Evolutionary conservation across 352 stramenopile genomes (phyloP).

Genomic region (Halophytophthora polymorphica): DNA sequence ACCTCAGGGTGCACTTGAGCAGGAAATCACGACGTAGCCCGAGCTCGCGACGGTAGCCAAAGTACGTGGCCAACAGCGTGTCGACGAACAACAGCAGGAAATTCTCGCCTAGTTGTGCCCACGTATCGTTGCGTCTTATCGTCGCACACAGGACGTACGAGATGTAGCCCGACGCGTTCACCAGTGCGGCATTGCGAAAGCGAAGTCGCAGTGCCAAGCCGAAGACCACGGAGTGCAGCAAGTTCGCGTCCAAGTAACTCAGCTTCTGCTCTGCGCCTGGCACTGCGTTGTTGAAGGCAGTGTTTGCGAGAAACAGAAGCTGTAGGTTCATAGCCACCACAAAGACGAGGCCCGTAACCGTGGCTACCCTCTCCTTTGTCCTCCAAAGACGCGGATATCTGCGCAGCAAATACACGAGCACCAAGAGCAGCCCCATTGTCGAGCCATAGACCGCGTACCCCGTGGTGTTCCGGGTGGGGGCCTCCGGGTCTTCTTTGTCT

Average conservation of each 20-base stretch:
- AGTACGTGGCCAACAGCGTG: conserved; percentile 33
- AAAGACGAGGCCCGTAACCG: conserved; percentile 29
- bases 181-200: conserved; percentile 47
- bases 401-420: conserved; percentile 26
- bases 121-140: conserved; percentile 16
- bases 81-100: conserved; percentile 34
- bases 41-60: conserved; percentile 63
- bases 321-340: conserved; percentile 39
- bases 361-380: conserved; percentile 33
- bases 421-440: conserved; percentile 20
- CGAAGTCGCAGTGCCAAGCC: conserved; percentile 54
- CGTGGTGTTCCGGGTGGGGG: conserved; percentile 12
- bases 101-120: conserved; percentile 38
- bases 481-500: conserved; percentile 11
- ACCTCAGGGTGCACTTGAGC: conserved; percentile 71
- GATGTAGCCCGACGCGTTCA: conserved; percentile 39
- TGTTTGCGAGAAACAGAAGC: conserved; percentile 21
- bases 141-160: conserved; percentile 30
- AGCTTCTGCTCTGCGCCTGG: conserved; percentile 7
- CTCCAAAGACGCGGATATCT: conserved; percentile 30
- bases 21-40: conserved; percentile 71
- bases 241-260: conserved; percentile 43
- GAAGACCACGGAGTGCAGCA: conserved; percentile 57
- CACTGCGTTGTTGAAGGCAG: conserved; percentile 1
- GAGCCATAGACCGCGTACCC: conserved; percentile 37